Evolutionary conservation across 1,284 basidiomycete species (phyloP).

Genomic region (Exobasidium rhododendri): DNA sequence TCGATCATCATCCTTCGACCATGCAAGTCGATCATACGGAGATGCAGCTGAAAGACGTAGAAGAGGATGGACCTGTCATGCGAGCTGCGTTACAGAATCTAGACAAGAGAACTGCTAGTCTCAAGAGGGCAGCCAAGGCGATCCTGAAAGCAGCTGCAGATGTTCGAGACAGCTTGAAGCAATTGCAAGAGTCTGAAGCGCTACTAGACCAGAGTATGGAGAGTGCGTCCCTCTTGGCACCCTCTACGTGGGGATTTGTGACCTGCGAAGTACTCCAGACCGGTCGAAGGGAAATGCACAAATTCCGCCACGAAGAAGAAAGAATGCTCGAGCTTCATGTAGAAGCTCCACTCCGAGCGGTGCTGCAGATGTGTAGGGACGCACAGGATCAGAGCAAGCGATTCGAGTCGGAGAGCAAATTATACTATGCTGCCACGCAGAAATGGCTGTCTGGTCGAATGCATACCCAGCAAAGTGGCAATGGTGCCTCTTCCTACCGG

Average conservation of each 20-base stretch:
- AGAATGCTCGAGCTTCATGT: slow-evolving; percentile 24
- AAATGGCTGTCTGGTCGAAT: slow-evolving; percentile 37
- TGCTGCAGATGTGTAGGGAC: slow-evolving; percentile 30
- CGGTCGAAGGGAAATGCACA: slow-evolving; percentile 12
- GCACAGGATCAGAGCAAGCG: slow-evolving; percentile 28
- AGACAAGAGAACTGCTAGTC: slow-evolving; percentile 27
- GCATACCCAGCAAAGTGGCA: neutral
- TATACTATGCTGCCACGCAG: slow-evolving; percentile 43
- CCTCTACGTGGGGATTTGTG: slow-evolving; percentile 25
- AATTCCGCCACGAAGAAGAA: neutral
- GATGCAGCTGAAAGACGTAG: slow-evolving; percentile 27
- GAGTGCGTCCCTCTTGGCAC: slow-evolving; percentile 20
- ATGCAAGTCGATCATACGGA: slow-evolving; percentile 32
- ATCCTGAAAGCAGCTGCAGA: slow-evolving; percentile 27
- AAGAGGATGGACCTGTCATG: slow-evolving; percentile 38
- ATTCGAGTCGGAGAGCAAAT: slow-evolving; percentile 38
- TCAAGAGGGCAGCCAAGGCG: slow-evolving; percentile 31
- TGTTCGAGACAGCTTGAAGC: slow-evolving; percentile 16
- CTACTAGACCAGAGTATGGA: slow-evolving; percentile 27
- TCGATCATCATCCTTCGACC: neutral
- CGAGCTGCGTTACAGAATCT: slow-evolving; percentile 40
- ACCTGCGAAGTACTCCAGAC: slow-evolving; percentile 15
- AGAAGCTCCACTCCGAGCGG: slow-evolving; percentile 22
- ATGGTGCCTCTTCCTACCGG: neutral
- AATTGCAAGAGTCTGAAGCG: slow-evolving; percentile 25